Evolutionary conservation across 176 grass and related monocot species (phyloP), one percentile per base, ranked within the genome.

Genomic region (Poa pratensis): DNA sequence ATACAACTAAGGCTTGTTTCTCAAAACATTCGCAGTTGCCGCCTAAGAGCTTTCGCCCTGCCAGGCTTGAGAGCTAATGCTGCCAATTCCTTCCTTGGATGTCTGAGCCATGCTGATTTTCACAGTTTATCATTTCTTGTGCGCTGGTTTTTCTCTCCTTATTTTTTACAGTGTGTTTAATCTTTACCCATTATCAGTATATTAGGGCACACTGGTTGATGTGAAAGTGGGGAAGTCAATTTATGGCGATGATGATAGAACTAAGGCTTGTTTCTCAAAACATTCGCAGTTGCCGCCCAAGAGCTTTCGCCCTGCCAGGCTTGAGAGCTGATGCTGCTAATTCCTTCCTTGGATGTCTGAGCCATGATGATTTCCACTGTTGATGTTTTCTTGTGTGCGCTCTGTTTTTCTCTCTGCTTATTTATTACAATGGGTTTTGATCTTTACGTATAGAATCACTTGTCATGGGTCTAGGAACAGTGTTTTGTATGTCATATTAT

Each of bases 11-110:
- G 92, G 89, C 86, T 89, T 91, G 87, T 90, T 91, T 90, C 92
- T 91, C 92, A 64, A 3, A 75, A 88, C 90, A 92, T 92, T 92
- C 79, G 90, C 90, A 92, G 90, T 92, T 78, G 90, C 86, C 79
- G 58, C 82, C 86, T 86, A 85, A 92, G 86, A 88, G 86, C 90
- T 86, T 79, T 88, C 57, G 90, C 86, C 90, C 19, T 73, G 90
- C 85, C 89, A 70, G 85, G 89, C 77, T 91, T 87, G 89, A 91
- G 89, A 91, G 89, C 62, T 91, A 11, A 1, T 91, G 89, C 89
- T 91, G 81, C 85, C 35, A 50, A 60, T 5, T 81, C 81, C 85
- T 91, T 91, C 89, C 89, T 91, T 91, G 89, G 89, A 91, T 91
- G 89, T 84, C 85, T 90, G 89, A 90, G 19, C 52, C 52, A 8